Conservation (phyloP, 2,329 filamentous ascomycete genomes). For the Tolypocladium inflatum region DNA sequence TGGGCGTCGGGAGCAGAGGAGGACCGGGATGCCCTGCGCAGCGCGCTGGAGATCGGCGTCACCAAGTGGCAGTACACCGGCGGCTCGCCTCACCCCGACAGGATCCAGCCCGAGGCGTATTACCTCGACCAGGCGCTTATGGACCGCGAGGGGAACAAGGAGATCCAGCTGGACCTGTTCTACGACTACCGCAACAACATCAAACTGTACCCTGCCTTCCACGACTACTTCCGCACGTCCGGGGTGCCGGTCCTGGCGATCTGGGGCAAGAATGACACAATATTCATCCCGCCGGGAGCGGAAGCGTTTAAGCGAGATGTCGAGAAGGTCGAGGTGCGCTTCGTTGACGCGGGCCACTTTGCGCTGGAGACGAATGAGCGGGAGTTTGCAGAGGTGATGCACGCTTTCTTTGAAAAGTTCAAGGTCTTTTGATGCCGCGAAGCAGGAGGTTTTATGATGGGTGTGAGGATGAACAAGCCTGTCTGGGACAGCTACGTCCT, state of each 20-base stretch:
- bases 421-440: not conserved
- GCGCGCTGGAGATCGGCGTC: constrained; percentile 23
- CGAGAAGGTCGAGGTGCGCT: constrained; percentile 33
- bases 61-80: constrained; percentile 35
- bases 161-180: constrained; percentile 47
- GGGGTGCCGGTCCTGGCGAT: constrained; percentile 44
- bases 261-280: constrained; percentile 48
- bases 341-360: constrained; percentile 49
- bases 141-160: constrained; percentile 36
- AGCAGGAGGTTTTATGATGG: no score
- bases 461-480: no score
- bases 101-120: constrained; percentile 35
- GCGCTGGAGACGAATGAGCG: constrained; percentile 26
- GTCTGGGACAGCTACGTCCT: no score
- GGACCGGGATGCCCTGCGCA: constrained; percentile 25
- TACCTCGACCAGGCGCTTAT: constrained; percentile 43
- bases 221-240: constrained; percentile 40
- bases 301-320: constrained; percentile 44
- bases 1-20: constrained; percentile 29
- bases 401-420: constrained; percentile 4
- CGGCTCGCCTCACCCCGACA: constrained; percentile 22
- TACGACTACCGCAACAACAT: constrained; percentile 48
- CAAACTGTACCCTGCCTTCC: constrained; percentile 41
- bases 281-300: constrained; percentile 40
- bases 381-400: constrained; percentile 11